Evolutionary conservation across 2,329 filamentous ascomycete genomes (phyloP), one percentile per base, ranked within the genome.

Genomic region (Pseudopithomyces maydicus): DNA sequence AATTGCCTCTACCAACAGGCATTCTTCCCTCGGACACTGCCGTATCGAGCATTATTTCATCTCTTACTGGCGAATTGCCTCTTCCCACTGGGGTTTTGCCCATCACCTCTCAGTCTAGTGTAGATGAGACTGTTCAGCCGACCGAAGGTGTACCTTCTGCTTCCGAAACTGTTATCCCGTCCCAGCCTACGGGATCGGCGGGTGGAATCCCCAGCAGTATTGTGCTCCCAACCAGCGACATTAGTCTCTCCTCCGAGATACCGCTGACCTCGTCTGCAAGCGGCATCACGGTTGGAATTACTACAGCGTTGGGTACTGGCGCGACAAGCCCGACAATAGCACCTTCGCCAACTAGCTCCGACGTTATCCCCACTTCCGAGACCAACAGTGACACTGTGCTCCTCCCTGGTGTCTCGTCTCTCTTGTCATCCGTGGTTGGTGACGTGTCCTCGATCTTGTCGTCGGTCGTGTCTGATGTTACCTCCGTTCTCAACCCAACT

Each of bases 221-320:
- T 23, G 59, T 71, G 11, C 59, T 65, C 22, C 66, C 70, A 17
- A 71, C 70, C 19, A 62, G 59, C 42, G 47, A 43, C 42, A 17
- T 51, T 26, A 49, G 45, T 8, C 49, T 50, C 14, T 38, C 56
- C 6, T 55, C 59, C 3, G 54, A 47, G 6, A 42, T 54, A 36
- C 43, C 56, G 8, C 46, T 56, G 19, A 44, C 54, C 3, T 45
- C 48, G 14, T 45, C 54, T n/a, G 54, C 62, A 14, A 44, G 56
- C 22, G 68, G 73, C 11, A 75, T 75, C 46, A 52, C 72, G 10
- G 71, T 76, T 54, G 73, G 73, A 14, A 73, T 75, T 44, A 74
- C 72, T 6, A 75, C 72, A 7, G 71, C 72, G 12, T 56, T 75
- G 19, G 71, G 71, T 39, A 72, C 67, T 22, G 62, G 61, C 26